Conservation (phyloP, 2,329 filamentous ascomycete species). For the Beauveria asiatica region DNA sequence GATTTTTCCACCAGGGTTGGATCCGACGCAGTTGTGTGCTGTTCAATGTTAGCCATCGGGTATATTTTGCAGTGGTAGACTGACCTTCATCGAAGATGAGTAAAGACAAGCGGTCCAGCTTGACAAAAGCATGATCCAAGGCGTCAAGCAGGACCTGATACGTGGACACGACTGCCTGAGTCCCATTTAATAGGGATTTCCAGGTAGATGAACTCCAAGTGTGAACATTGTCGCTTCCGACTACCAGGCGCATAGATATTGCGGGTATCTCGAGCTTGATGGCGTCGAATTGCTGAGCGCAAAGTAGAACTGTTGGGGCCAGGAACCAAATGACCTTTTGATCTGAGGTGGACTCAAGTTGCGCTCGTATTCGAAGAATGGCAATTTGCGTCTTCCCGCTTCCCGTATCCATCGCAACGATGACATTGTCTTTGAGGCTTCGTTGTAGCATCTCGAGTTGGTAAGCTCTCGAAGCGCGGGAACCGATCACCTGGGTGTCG, state of each 20-base stretch:
- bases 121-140: constrained; percentile 64
- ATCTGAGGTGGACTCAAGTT: constrained; percentile 45
- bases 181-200: constrained; percentile 55
- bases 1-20: constrained; percentile 57
- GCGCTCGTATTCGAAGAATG: constrained; percentile 56
- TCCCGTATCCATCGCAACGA: constrained; percentile 72
- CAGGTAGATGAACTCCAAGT: constrained; percentile 64
- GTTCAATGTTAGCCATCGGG: constrained; percentile 11
- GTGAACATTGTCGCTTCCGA: constrained; percentile 60
- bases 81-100: constrained; percentile 78
- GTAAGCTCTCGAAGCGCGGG: constrained; percentile 50
- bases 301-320: constrained; percentile 59
- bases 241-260: constrained; percentile 53
- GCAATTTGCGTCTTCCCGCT: constrained; percentile 72
- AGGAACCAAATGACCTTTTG: constrained; percentile 67
- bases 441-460: constrained; percentile 69
- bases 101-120: constrained; percentile 53
- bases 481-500: constrained; percentile 9
- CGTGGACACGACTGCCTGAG: constrained; percentile 69
- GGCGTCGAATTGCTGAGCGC: constrained; percentile 55
- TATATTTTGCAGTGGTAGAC: too few relatives aligned
- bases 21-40: constrained; percentile 67
- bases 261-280: constrained; percentile 52
- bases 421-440: constrained; percentile 60
- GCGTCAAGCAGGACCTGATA: constrained; percentile 68